Evolutionary conservation across 1,139 yeast species (phyloP), one percentile per base, ranked within the genome.

Genomic region (Lodderomyces jiufengensis): DNA sequence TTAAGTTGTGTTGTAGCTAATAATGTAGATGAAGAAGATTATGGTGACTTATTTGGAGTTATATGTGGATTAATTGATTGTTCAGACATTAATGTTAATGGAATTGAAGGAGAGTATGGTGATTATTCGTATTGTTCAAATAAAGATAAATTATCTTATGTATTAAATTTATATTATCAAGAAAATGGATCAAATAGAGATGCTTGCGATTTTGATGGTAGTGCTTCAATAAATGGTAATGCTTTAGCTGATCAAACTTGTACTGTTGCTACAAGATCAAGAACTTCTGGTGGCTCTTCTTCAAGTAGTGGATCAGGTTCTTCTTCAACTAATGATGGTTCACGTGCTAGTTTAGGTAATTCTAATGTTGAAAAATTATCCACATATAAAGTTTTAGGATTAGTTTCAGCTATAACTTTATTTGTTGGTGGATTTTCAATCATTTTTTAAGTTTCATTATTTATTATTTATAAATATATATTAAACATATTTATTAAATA

Each of bases 171-270:
- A 33, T 70, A 67, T 59, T 70, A 67, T 52, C 43, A 54, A 36
- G 47, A 50, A 22, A 55, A 66, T 38, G 59, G 51, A 32, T 53
- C 52, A 42, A 43, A 43, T 21, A 29, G 44, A 2, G 50, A 57
- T 34, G 73, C 73, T 38, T 70, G 75, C 59, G 59, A 62, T 46
- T 69, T 67, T 46, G 45, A 48, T 29, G 75, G 75, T 27, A 57
- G 66, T 36, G 75, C 73, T 23, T 49, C 67, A 11, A 47, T 62
- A 25, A 57, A 62, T 37, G 37, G 47, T 24, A 46, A 50, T 39
- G 57, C 66, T 10, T 47, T 58, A 27, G 61, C 59, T 37, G 48
- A 57, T 27, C 47, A 64, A 10, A 66, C 72, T 44, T 54, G 63
- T 28, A 32, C 30, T 5, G 22, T 27, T 13, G 37, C 35, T 3